These are phyloP conservation scores for Tagetes erecta DNA, from an alignment of 129 eudicot species.

Conservation along the genomic window DNA sequence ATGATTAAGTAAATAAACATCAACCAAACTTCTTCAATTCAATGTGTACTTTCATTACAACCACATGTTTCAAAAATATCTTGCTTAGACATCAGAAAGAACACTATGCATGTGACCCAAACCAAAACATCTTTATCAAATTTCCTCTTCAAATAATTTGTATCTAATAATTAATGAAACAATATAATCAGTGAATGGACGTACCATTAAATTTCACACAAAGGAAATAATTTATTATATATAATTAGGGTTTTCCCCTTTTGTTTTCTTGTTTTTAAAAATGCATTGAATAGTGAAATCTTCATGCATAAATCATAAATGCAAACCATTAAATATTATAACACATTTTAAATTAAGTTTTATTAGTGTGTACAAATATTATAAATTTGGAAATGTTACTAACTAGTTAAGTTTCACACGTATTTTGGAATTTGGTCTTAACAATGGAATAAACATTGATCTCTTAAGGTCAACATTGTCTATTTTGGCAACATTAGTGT, in stretches of 20 bases:
- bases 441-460: background rate
- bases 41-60: conserved; percentile 4
- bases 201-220: background rate
- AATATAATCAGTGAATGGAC: background rate
- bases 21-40: conserved; percentile 14
- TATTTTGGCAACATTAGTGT: too few species aligned
- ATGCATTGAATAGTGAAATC: background rate
- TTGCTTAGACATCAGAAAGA: conserved; percentile 9
- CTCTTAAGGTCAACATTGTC: background rate
- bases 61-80: conserved; percentile 17
- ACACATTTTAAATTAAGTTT: too few species aligned
- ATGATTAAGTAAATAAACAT: background rate
- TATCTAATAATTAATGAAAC: background rate
- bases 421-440: background rate
- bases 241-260: background rate
- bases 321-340: background rate
- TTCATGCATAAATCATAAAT: too few species aligned
- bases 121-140: conserved; percentile 19
- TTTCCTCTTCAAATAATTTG: background rate
- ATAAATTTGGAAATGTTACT: background rate
- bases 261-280: background rate
- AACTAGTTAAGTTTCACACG: too few species aligned
- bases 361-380: too few species aligned
- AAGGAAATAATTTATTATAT: background rate
- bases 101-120: conserved; percentile 18